Conservation (phyloP, 2,329 filamentous ascomycete genomes). For the Tolypocladium cylindrosporum region DNA sequence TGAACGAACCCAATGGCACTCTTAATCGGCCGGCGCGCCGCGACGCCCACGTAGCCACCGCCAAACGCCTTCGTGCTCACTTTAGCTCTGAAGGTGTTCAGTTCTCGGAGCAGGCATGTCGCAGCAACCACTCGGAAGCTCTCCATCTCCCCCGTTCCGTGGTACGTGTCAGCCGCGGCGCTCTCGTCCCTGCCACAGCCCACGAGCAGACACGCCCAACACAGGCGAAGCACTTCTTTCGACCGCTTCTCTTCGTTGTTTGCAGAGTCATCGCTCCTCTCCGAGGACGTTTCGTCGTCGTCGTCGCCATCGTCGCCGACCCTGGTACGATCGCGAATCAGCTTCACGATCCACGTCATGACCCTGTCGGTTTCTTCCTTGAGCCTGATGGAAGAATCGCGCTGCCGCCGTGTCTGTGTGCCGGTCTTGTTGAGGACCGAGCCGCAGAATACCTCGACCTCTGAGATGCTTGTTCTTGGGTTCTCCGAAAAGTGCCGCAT, state of each 20-base stretch:
- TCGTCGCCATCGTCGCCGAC: not conserved
- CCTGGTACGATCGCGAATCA: slow-evolving; percentile 13
- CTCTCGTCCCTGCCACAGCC: slow-evolving; percentile 8
- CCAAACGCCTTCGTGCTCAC: slow-evolving; percentile 5
- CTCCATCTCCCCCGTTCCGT: slow-evolving; percentile 12
- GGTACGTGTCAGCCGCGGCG: slow-evolving; percentile 1
- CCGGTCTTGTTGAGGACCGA: slow-evolving; percentile 43
- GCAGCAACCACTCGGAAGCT: slow-evolving; percentile 29
- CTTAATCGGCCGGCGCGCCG: not conserved
- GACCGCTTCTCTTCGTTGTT: slow-evolving; percentile 8
- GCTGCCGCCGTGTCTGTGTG: slow-evolving; percentile 37
- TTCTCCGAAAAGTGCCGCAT: slow-evolving; percentile 37
- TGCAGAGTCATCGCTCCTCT: not conserved
- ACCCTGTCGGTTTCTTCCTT: slow-evolving; percentile 41
- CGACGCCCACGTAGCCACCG: slow-evolving; percentile 15
- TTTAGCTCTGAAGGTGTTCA: slow-evolving; percentile 8
- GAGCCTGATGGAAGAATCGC: slow-evolving; percentile 40
- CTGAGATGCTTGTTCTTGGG: slow-evolving; percentile 30
- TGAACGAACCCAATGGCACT: not conserved
- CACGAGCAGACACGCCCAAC: slow-evolving; percentile 23
- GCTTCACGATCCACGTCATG: slow-evolving; percentile 27
- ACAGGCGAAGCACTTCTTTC: slow-evolving; percentile 18
- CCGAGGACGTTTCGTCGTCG: not conserved
- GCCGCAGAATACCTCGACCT: slow-evolving; percentile 46
- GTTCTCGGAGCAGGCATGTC: slow-evolving; percentile 21